Evolutionary conservation across 2,329 filamentous ascomycete species (phyloP), one percentile per base, ranked within the genome.

Genomic region (Waltergamsia citrina): DNA sequence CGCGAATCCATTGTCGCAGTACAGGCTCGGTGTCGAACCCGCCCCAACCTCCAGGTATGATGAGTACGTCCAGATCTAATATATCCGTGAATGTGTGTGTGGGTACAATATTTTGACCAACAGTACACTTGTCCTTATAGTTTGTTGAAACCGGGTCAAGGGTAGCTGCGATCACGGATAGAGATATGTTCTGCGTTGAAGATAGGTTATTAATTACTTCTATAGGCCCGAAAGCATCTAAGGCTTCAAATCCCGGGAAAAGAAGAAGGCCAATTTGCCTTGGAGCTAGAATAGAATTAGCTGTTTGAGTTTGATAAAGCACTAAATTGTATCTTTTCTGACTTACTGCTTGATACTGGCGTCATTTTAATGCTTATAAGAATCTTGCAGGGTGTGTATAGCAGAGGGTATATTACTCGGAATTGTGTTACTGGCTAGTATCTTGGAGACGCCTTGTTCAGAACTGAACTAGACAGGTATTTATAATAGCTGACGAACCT

Each of bases 201-300:
- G 60, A 53, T 6, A 65, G 48, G 23, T 56, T 46, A 39, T 64
- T 61, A 24, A 69, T 47, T 31, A 54, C 44, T 34, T 65, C 59
- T 8, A 66, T 40, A 9, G 62, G 62, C 0, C 62, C 62, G 44
- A 63, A 61, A 26, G 59, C 51, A 41, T 67, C 63, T 5, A 63
- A 44, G 11, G 54, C 44, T 36, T 65, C 54, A 47, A 65, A 65
- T 19, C 51, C 54, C 2, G 54, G 60, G 48, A 59, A 64, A 2
- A 67, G 19, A 20, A 38, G 33, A 12, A 34, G 11, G 12, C 22
- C 32, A 28, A 29, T n/a, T n/a, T n/a, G n/a, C n/a, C n/a, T n/a
- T n/a, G n/a, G n/a, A n/a, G n/a, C n/a, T n/a, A n/a, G n/a, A n/a
- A n/a, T n/a, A n/a, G n/a, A n/a, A n/a, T n/a, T n/a, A n/a, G n/a